phyloP scores from a whole-genome alignment of 75 land plant genomes.

The Selaginella tamariscina region DNA sequence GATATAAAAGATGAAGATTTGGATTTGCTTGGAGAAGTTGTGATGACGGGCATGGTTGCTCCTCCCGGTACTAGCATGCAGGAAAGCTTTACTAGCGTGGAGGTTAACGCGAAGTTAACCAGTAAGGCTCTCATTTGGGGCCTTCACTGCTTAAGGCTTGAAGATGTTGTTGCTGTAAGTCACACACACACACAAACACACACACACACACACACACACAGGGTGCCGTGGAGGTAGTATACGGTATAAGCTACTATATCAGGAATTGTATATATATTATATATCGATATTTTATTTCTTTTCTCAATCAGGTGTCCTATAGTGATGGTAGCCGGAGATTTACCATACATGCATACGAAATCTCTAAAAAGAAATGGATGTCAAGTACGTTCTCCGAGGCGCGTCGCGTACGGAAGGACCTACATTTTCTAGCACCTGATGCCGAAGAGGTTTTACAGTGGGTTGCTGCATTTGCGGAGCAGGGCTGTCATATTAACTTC shows the following conservation, averaged over 20 bases:
- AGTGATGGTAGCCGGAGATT: conserved; percentile 55
- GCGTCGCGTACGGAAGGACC: conserved; percentile 51
- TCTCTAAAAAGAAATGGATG: conserved; percentile 35
- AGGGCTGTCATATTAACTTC: conserved; percentile 54
- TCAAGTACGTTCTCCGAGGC: conserved; percentile 41
- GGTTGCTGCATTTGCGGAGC: conserved; percentile 75
- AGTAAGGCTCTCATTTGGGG: conserved; percentile 78
- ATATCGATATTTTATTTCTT: not conserved
- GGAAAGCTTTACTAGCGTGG: conserved; percentile 14
- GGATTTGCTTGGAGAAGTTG: conserved; percentile 55
- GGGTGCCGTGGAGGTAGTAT: too few relatives aligned
- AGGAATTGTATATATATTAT: too few relatives aligned
- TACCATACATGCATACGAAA: conserved; percentile 72
- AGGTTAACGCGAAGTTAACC: conserved; percentile 47
- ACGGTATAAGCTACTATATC: too few relatives aligned
- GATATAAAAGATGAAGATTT: conserved; percentile 66
- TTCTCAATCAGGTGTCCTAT: conserved; percentile 50
- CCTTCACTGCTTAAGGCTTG: conserved; percentile 36
- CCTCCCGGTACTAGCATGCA: conserved; percentile 32
- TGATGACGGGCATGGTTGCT: conserved; percentile 56
- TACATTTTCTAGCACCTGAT: conserved; percentile 64
- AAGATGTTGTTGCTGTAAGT: conserved; percentile 73
- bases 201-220: not conserved
- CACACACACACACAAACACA: not conserved
- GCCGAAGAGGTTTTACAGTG: conserved; percentile 64